phyloP scores from a whole-genome alignment of 2,329 filamentous ascomycete species.

The Cryphonectria naterciae region DNA sequence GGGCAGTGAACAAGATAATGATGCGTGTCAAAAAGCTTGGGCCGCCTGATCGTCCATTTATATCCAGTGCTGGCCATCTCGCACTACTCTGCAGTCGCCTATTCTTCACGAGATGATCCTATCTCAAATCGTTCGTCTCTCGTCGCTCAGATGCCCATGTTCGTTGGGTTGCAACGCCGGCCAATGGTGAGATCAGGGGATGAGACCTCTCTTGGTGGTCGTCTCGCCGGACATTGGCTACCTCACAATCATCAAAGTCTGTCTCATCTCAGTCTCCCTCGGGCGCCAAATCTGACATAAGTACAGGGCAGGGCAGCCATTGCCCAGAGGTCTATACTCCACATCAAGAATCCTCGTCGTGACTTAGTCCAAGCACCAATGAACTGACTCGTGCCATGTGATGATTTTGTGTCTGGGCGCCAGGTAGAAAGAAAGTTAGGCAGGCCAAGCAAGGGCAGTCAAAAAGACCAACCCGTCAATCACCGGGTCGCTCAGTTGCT shows the following conservation, averaged over 20 bases:
- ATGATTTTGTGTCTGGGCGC: background rate
- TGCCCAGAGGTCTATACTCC: background rate
- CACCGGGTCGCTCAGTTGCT: background rate
- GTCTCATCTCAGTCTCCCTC: slow-evolving; percentile 20
- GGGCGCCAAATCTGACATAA: slow-evolving; percentile 4
- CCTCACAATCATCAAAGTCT: slow-evolving; percentile 7
- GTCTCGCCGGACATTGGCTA: background rate
- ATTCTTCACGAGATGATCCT: background rate
- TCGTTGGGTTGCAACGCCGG: slow-evolving; percentile 9
- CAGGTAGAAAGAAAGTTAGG: background rate
- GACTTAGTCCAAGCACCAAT: background rate
- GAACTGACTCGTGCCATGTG: background rate
- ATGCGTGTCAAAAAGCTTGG: slow-evolving; percentile 5
- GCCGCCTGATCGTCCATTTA: slow-evolving; percentile 3
- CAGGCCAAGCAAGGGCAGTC: background rate
- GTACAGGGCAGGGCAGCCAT: background rate
- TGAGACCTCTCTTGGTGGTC: background rate
- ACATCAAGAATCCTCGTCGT: background rate
- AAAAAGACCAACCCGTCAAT: background rate
- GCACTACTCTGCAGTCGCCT: background rate
- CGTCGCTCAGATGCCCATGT: background rate
- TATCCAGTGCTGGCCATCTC: background rate
- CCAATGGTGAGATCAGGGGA: background rate
- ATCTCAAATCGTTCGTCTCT: slow-evolving; percentile 1
- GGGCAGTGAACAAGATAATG: background rate